Evolutionary conservation across 257 asterid genomes (phyloP), one percentile per base, ranked within the genome.

Genomic region (Salvia miltiorrhiza): DNA sequence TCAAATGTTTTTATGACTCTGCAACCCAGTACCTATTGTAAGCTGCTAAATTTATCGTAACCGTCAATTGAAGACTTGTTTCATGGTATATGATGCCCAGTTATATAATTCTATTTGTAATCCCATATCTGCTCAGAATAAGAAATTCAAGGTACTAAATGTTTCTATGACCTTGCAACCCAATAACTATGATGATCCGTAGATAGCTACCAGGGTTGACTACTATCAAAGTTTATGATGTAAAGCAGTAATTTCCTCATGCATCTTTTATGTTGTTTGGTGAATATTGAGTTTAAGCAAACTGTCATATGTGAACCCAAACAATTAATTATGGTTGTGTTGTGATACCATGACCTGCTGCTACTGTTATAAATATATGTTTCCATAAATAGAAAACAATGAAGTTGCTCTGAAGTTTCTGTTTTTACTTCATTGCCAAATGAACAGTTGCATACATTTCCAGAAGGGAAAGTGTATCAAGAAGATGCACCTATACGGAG

Each of bases 391-490:
- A 48, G 58, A 16, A 45, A 41, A 45, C 53, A 26, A 32, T n/a
- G n/a, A 35, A 7, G 12, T 32, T 50, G 52, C 64, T 68, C 70
- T 69, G 59, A 57, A 47, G 45, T 69, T 74, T 58, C 13, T 23
- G 49, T 39, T 62, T 43, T 71, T 50, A 73, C 39, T 12, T 60
- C 16, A 16, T 9, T 75, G 73, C 73, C 76, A 73, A 68, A 73
- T 84, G 77, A 72, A 76, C 90, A 94, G 99, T 50, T 94, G 85
- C 99, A 91, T 81, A 87, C 97, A 50, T 94, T 94, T 79, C 99
- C 99, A 30, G 99, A 94, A 78, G 99, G 97, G 67, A 94, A 94
- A 83, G 99, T 91, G 53, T 87, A 71, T 82, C 99, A 91, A 84
- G 99, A 91, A 83, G 90, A 83, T 83, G 89, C 74, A 47, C 95